These are phyloP conservation scores for Amaranthus cruentus DNA, from an alignment of 148 eudicot genomes.

Conservation along the genomic window DNA sequence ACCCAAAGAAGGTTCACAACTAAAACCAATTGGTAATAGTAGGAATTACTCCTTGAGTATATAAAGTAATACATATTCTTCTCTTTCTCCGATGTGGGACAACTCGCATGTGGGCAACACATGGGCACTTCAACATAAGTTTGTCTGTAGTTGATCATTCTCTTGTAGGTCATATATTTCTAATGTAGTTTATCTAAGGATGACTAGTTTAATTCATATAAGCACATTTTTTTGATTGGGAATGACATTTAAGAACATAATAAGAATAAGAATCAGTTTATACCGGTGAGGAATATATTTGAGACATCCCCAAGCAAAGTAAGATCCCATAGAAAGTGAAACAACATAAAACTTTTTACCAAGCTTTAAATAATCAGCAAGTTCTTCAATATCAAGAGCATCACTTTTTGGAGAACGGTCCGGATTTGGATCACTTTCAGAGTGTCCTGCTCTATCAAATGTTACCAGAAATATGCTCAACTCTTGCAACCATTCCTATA, in stretches of 20 bases:
- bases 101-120: too few relatives aligned
- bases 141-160: neutral
- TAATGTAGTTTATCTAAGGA: too few relatives aligned
- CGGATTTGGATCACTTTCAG: slow-evolving; percentile 41
- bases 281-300: slow-evolving; percentile 33
- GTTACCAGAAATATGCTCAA: slow-evolving; percentile 23
- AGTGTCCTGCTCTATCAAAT: slow-evolving; percentile 35
- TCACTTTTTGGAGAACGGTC: slow-evolving; percentile 30
- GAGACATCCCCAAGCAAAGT: slow-evolving; percentile 33
- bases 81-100: too few relatives aligned
- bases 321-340: slow-evolving; percentile 28
- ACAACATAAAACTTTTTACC: slow-evolving; percentile 32
- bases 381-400: slow-evolving; percentile 35
- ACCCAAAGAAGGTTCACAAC: too few relatives aligned
- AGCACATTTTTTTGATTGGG: too few relatives aligned
- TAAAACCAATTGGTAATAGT: too few relatives aligned
- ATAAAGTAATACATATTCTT: too few relatives aligned
- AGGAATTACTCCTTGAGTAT: too few relatives aligned
- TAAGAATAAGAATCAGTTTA: neutral
- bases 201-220: too few relatives aligned
- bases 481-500: slow-evolving; percentile 35
- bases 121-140: too few relatives aligned
- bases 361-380: slow-evolving; percentile 31
- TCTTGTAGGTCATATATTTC: neutral
- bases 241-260: too few relatives aligned